Percentiles rank a stretch among this genome's conserved stretches.
Conservation (phyloP, 2,329 filamentous ascomycete genomes). For the Rhinocladiella similis region DNA sequence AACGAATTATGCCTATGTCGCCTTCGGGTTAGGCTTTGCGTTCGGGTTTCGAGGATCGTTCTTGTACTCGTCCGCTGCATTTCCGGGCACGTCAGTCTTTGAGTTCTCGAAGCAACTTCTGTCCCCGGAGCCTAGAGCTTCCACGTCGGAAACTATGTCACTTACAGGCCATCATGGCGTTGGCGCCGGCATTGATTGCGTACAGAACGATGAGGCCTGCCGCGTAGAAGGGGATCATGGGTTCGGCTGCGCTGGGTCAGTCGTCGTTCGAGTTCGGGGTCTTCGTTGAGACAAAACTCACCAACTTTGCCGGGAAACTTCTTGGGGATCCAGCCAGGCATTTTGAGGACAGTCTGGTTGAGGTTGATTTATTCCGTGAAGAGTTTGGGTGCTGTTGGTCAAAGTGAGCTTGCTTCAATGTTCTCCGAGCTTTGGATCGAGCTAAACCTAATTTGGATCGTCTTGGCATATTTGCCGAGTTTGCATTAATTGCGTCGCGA, state of each 20-base stretch:
- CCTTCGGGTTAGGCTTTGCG: slow-evolving; percentile 32
- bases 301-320: slow-evolving; percentile 78
- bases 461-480: slow-evolving; percentile 19
- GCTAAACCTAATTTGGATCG: slow-evolving; percentile 2
- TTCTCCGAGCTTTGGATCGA: neutral
- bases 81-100: neutral
- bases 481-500: slow-evolving; percentile 2
- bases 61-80: slow-evolving; percentile 85
- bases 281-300: slow-evolving; percentile 47
- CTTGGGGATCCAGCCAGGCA: slow-evolving; percentile 75
- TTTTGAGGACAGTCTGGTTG: slow-evolving; percentile 44
- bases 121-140: too few species aligned
- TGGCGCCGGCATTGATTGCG: slow-evolving; percentile 83
- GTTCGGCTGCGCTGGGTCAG: slow-evolving; percentile 64
- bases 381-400: slow-evolving; percentile 6
- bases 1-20: neutral
- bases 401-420: slow-evolving; percentile 13
- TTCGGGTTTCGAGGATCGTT: slow-evolving; percentile 85
- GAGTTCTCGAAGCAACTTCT: neutral
- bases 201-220: slow-evolving; percentile 91
- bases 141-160: slow-evolving; percentile 27
- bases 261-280: neutral
- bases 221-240: slow-evolving; percentile 89
- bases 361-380: slow-evolving; percentile 10
- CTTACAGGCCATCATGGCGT: slow-evolving; percentile 76